These are phyloP conservation scores for Myxozyma neotropica DNA, from an alignment of 805 yeast genomes.

Conservation along the genomic window DNA sequence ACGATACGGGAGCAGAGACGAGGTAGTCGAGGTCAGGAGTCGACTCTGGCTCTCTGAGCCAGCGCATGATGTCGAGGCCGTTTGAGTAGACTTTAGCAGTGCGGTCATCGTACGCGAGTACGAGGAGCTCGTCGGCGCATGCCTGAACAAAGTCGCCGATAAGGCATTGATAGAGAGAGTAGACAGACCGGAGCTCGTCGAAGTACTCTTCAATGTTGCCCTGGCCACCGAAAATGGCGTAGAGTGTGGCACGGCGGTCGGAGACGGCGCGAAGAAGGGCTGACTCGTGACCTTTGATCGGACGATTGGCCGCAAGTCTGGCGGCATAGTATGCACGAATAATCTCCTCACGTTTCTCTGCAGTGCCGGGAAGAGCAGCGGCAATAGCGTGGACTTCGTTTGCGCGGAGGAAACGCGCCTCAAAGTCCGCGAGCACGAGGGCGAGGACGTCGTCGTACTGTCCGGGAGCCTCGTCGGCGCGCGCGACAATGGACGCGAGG, in stretches of 20 bases:
- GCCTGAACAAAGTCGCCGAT: constrained; percentile 69
- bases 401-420: constrained; percentile 71
- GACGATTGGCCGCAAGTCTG: constrained; percentile 53
- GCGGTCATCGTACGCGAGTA: constrained; percentile 68
- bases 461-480: constrained; percentile 48
- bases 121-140: constrained; percentile 67
- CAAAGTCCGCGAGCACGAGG: constrained; percentile 78
- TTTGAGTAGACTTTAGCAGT: constrained; percentile 89
- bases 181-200: constrained; percentile 88
- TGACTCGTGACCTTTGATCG: constrained; percentile 54
- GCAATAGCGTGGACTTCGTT: constrained; percentile 89
- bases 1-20: constrained; percentile 87
- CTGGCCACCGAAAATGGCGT: constrained; percentile 97
- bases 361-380: constrained; percentile 57
- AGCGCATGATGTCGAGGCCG: constrained; percentile 83
- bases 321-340: constrained; percentile 78
- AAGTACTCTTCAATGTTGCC: constrained; percentile 98
- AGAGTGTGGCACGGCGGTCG: constrained; percentile 58
- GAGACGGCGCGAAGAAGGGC: constrained; percentile 68
- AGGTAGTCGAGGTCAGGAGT: constrained; percentile 90
- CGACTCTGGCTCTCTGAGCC: constrained; percentile 83
- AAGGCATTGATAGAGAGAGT: constrained; percentile 74
- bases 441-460: constrained; percentile 71
- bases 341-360: constrained; percentile 68
- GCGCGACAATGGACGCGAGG: constrained; percentile 58